These are phyloP conservation scores for Vicia sativa DNA, from an alignment of 306 rosid genomes.

Conservation along the genomic window DNA sequence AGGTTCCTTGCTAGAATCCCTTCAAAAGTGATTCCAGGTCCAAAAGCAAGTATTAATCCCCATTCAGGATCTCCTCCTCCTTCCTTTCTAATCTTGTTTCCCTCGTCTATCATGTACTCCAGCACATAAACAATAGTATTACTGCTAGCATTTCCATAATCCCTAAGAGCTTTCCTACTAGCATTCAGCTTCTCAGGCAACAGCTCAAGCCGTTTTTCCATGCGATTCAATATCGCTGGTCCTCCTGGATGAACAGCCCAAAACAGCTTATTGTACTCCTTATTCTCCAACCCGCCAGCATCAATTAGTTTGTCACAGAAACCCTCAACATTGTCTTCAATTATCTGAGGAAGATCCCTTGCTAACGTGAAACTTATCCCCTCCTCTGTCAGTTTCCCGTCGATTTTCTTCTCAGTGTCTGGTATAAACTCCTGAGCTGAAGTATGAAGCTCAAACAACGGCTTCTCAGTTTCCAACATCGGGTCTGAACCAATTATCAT, in stretches of 20 bases:
- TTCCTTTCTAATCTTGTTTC: constrained; percentile 50
- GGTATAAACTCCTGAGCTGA: constrained; percentile 78
- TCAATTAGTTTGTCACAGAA: constrained; percentile 65
- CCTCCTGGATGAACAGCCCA: constrained; percentile 98
- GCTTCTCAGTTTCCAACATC: constrained; percentile 48
- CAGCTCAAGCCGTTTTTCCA: constrained; percentile 82
- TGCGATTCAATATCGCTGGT: constrained; percentile 81
- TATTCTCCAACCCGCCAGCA: constrained; percentile 48
- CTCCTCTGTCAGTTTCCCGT: constrained; percentile 83
- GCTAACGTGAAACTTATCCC: constrained; percentile 83
- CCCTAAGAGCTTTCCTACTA: constrained; percentile 75
- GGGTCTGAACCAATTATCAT: constrained; percentile 81
- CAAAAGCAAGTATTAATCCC: constrained; percentile 93
- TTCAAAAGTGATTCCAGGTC: constrained; percentile 90
- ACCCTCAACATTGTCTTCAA: constrained; percentile 77
- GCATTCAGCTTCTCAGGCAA: constrained; percentile 73
- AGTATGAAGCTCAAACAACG: constrained; percentile 85
- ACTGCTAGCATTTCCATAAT: constrained; percentile 90
- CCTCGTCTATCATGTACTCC: constrained; percentile 83
- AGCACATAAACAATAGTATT: constrained; percentile 84
- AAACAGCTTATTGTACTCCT: constrained; percentile 67
- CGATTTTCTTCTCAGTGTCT: constrained; percentile 70
- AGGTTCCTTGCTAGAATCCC: constrained; percentile 86
- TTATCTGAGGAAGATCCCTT: constrained; percentile 87
- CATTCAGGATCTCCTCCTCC: constrained; percentile 56